A percentile compares a stretch with the other conserved stretches of the same genome.
These are phyloP conservation scores for Melastoma malabathricum DNA, from an alignment of 345 rosid species.

Conservation along the genomic window DNA sequence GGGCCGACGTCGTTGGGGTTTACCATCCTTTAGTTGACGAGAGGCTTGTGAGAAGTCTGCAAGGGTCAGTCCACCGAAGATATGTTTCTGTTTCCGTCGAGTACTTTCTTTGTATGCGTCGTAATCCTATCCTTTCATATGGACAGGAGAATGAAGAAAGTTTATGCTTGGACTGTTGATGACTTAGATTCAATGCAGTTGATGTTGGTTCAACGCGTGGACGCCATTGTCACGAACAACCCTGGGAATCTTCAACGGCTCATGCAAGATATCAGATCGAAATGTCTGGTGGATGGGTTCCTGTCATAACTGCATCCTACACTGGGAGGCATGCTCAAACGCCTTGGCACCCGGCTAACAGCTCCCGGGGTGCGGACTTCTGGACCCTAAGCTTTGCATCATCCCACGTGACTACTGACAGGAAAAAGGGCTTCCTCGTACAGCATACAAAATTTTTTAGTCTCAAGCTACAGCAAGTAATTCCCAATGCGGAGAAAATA, in stretches of 20 bases:
- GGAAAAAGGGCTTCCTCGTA: no score
- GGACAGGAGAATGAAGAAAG: slow-evolving; percentile 61
- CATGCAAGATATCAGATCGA: slow-evolving; percentile 57
- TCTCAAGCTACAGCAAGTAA: no score
- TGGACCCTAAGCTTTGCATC: no score
- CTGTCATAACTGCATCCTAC: slow-evolving; percentile 7
- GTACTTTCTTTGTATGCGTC: background rate
- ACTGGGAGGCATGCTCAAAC: no score
- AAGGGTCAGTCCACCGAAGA: slow-evolving; percentile 21
- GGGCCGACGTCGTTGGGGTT: slow-evolving; percentile 67
- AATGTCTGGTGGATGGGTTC: slow-evolving; percentile 69
- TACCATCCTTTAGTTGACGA: slow-evolving; percentile 66
- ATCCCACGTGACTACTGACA: no score
- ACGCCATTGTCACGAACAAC: slow-evolving; percentile 72
- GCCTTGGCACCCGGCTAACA: no score
- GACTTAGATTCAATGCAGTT: slow-evolving; percentile 56
- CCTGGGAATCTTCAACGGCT: slow-evolving; percentile 47
- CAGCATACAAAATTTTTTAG: no score
- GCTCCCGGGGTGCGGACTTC: no score
- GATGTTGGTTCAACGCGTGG: slow-evolving; percentile 47
- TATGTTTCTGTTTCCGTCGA: background rate
- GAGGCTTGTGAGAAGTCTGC: slow-evolving; percentile 39
- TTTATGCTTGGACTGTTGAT: slow-evolving; percentile 86
- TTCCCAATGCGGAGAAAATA: no score
- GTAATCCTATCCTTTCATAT: background rate